A percentile compares a stretch with the other conserved stretches of the same genome.
Evolutionary conservation across 352 stramenopile genomes (phyloP).

Genomic region (Globisporangium paroecandrum): DNA sequence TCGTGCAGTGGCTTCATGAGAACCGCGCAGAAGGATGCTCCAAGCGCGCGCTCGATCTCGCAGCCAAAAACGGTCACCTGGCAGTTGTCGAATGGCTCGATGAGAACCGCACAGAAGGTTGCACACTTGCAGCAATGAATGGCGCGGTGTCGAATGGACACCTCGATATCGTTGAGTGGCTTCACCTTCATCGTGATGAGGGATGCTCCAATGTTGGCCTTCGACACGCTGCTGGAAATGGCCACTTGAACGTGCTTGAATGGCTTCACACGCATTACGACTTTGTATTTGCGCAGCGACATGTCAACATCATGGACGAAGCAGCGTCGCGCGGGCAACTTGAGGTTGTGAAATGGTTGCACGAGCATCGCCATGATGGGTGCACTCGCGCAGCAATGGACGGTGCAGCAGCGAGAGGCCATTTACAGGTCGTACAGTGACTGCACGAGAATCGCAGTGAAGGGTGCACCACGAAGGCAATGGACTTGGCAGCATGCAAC

Average conservation of each 20-base stretch:
- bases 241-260: constrained; percentile 31
- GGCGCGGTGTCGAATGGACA: constrained; percentile 40
- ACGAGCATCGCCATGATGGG: constrained; percentile 26
- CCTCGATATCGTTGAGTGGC: constrained; percentile 51
- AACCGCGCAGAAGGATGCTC: constrained; percentile 37
- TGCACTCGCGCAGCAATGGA: constrained; percentile 50
- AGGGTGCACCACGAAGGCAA: constrained; percentile 40
- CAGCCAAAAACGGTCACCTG: constrained; percentile 50
- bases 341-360: constrained; percentile 37
- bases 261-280: constrained; percentile 37
- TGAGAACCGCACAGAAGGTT: constrained; percentile 30
- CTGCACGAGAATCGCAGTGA: constrained; percentile 37
- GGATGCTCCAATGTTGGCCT: constrained; percentile 33
- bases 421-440: constrained; percentile 45
- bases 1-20: constrained; percentile 45
- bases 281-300: constrained; percentile 21
- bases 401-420: constrained; percentile 27
- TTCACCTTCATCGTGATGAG: constrained; percentile 41
- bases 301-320: constrained; percentile 41
- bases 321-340: constrained; percentile 34
- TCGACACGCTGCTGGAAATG: constrained; percentile 35
- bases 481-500: constrained; percentile 56
- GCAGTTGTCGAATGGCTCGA: constrained; percentile 52
- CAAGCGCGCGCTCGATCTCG: constrained; percentile 39
- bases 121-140: constrained; percentile 47